A percentile compares a stretch with the other conserved stretches of the same genome.
phyloP scores from a whole-genome alignment of 805 yeast genomes.

The Wickerhamomyces hampshirensis region DNA sequence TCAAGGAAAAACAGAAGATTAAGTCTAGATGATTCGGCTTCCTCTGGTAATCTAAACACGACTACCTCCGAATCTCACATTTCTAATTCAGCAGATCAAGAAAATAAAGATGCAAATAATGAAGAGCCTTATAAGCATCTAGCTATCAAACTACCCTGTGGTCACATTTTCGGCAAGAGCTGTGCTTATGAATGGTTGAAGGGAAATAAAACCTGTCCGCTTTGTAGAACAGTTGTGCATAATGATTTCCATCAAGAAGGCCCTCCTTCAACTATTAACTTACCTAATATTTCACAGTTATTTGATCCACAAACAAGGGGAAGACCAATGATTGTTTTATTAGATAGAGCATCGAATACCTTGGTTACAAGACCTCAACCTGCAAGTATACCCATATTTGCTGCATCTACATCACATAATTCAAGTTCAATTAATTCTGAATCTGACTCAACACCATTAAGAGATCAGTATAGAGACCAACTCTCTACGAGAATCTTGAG shows the following conservation, averaged over 20 bases:
- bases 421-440: no score
- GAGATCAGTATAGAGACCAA: no score
- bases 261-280: constrained; percentile 19
- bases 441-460: no score
- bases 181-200: constrained; percentile 84
- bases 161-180: constrained; percentile 80
- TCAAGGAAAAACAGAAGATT: constrained; percentile 4
- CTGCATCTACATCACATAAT: no score
- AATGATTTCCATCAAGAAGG: constrained; percentile 5
- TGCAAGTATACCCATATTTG: no score
- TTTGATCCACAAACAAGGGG: constrained; percentile 12
- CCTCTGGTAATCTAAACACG: no score
- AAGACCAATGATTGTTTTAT: constrained; percentile 15
- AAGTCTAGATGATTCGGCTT: not conserved
- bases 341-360: constrained; percentile 17
- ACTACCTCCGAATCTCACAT: no score
- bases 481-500: constrained; percentile 8
- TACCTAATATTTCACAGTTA: constrained; percentile 15
- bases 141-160: constrained; percentile 77
- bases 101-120: not conserved
- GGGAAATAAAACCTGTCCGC: constrained; percentile 72
- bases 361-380: constrained; percentile 1
- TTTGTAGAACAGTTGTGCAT: constrained; percentile 57
- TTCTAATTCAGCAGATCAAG: no score
- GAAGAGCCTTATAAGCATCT: constrained; percentile 47